Percentiles rank a stretch among this genome's conserved stretches.
phyloP scores from a whole-genome alignment of 495 filamentous ascomycete species.

The Filosporella fistucella region DNA sequence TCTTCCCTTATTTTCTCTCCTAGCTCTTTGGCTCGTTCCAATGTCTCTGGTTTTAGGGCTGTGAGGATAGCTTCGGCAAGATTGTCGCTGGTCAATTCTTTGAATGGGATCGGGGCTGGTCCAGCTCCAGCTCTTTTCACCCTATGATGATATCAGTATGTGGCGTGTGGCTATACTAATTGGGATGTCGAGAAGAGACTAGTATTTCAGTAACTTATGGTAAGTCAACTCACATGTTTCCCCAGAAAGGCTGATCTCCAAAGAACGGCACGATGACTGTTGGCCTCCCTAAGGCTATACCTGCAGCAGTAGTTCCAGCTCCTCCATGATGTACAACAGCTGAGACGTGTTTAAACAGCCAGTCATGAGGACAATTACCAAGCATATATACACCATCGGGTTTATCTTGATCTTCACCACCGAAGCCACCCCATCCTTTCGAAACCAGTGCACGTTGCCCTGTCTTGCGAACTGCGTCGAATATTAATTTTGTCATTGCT shows the following conservation, averaged over 20 bases:
- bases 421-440: slow-evolving; percentile 61
- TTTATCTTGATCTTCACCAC: slow-evolving; percentile 44
- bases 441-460: slow-evolving; percentile 58
- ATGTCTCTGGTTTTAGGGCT: slow-evolving; percentile 54
- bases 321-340: slow-evolving; percentile 62
- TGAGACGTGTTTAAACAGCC: slow-evolving; percentile 55
- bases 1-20: slow-evolving; percentile 30
- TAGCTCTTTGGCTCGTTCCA: slow-evolving; percentile 51
- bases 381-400: slow-evolving; percentile 47
- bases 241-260: slow-evolving; percentile 58
- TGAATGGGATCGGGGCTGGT: slow-evolving; percentile 64
- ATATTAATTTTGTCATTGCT: slow-evolving; percentile 53
- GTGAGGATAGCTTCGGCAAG: slow-evolving; percentile 64
- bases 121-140: slow-evolving; percentile 62
- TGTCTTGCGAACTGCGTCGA: slow-evolving; percentile 48
- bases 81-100: slow-evolving; percentile 53
- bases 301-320: slow-evolving; percentile 62
- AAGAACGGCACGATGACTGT: slow-evolving; percentile 67
- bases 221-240: slow-evolving; percentile 45
- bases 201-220: no score
- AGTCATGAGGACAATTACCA: slow-evolving; percentile 64
- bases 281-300: slow-evolving; percentile 54
- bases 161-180: no score
- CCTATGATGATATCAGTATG: no score
- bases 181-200: no score